phyloP scores from a whole-genome alignment of 1,284 basidiomycete genomes.

The Xerocomus minutiporus region DNA sequence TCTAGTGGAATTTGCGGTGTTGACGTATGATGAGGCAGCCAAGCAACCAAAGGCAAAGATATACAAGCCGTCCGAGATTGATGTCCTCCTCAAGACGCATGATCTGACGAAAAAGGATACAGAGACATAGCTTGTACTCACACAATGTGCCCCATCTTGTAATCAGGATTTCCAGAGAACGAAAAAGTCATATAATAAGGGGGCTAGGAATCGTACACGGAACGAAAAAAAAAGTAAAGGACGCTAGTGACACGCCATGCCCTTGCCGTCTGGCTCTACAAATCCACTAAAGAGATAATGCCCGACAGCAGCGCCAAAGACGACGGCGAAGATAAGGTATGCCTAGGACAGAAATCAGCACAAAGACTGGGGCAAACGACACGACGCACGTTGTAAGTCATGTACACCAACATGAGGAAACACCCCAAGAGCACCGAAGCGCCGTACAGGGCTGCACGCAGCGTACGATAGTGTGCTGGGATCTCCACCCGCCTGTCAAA shows the following conservation, averaged over 20 bases:
- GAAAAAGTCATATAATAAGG: too few relatives aligned
- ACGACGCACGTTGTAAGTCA: conserved; percentile 75
- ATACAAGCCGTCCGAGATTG: conserved; percentile 88
- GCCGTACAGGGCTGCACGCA: conserved; percentile 65
- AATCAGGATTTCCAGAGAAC: background rate
- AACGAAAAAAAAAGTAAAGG: background rate
- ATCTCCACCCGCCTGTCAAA: conserved; percentile 37
- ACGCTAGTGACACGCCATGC: conserved; percentile 53
- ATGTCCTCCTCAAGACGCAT: conserved; percentile 78
- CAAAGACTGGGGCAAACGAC: background rate
- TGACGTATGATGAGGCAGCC: conserved; percentile 77
- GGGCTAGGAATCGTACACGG: too few relatives aligned
- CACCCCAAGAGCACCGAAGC: conserved; percentile 68
- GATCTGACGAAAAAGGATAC: conserved; percentile 83
- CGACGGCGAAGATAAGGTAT: conserved; percentile 71
- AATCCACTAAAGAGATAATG: conserved; percentile 65
- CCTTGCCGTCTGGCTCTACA: conserved; percentile 58
- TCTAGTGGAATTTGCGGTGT: conserved; percentile 91
- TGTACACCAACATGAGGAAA: conserved; percentile 85
- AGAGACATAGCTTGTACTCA: conserved; percentile 42
- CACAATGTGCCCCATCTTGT: conserved; percentile 1
- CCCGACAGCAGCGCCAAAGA: conserved; percentile 65
- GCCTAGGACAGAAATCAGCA: conserved; percentile 42
- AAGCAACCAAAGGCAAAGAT: conserved; percentile 89
- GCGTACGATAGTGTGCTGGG: conserved; percentile 46